Base-by-base conservation (phyloP, 106 monocot genomes). In the Dendrobium huoshanense region DNA sequence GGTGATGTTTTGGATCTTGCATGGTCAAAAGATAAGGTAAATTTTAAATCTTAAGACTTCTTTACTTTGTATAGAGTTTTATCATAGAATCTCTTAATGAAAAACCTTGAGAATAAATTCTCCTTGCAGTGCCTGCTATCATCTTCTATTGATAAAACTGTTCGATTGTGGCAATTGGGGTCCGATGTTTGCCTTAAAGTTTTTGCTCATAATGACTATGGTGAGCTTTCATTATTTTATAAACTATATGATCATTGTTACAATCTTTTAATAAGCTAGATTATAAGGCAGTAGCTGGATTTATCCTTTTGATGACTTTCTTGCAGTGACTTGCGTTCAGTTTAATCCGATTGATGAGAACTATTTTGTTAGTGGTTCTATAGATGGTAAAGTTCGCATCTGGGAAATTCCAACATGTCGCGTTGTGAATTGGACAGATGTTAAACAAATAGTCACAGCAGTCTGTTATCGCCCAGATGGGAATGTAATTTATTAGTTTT, bases 321-420 rank as follows among this genome's bases (percentile, higher is more conserved):
- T 78, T 83, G 87, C 86, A 95, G 95, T 95, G 61, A 92, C 95
- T 25, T 92, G 88, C 29, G 79, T 92, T 54, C 95, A 95, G 43
- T 92, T 92, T 74, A 89, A 91, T 79, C 95, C 95, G 9, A 54
- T 78, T 0, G 77, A 91, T 51, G 92, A 93, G 73, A 79, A 82
- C 48, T 95, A 85, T 49, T 91, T 95, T 54, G 79, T 95, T 49
- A 95, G 90, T 56, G 92, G 95, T 11, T 95, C 87, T 11, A 86
- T 95, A 78, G 95, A 95, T 83, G 95, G 95, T 2, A 92, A 90
- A 80, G 81, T 95, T 80, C 92, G 95, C 25, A 85, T 95, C 41
- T 95, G 95, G 95, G 85, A 87, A 40, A 84, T 88, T 73, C 43
- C 55, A 10, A 49, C 73, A 54, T 75, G 85, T 49, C 90, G 73